Percentiles rank a stretch among this genome's conserved stretches.
phyloP scores from a whole-genome alignment of 331 rosid species.

The Erythrophleum ivorense region DNA sequence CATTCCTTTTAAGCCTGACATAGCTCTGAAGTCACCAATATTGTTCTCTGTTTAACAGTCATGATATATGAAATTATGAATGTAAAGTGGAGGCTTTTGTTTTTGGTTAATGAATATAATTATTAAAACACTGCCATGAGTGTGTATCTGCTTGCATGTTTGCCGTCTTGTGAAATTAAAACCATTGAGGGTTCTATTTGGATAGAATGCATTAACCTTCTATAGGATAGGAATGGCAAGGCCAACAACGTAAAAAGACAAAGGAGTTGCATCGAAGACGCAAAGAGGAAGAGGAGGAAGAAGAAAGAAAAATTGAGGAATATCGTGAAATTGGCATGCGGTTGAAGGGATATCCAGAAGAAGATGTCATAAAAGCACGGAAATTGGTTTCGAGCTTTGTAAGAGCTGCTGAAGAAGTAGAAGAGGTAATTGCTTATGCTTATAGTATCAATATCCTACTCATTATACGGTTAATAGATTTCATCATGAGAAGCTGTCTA shows the following conservation, averaged over 20 bases:
- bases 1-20: background rate
- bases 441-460: background rate
- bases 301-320: slow-evolving; percentile 75
- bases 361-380: slow-evolving; percentile 81
- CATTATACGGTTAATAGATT: background rate
- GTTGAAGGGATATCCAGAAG: slow-evolving; percentile 79
- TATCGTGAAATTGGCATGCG: slow-evolving; percentile 87
- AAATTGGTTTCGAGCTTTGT: slow-evolving; percentile 78
- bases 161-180: slow-evolving; percentile 22
- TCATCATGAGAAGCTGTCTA: slow-evolving; percentile 5
- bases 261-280: slow-evolving; percentile 63
- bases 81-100: slow-evolving; percentile 14
- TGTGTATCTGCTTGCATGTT: slow-evolving; percentile 22
- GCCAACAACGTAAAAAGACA: slow-evolving; percentile 70
- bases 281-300: slow-evolving; percentile 82
- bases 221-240: slow-evolving; percentile 90
- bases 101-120: slow-evolving; percentile 9
- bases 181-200: slow-evolving; percentile 36
- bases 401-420: slow-evolving; percentile 88
- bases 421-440: slow-evolving; percentile 67
- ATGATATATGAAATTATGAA: slow-evolving; percentile 25
- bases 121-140: background rate
- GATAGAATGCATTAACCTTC: slow-evolving; percentile 47
- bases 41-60: slow-evolving; percentile 27
- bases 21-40: slow-evolving; percentile 13